Evolutionary conservation across 176 grass and related monocot species (phyloP), one percentile per base, ranked within the genome.

Genomic region (Bolboschoenus planiculmis): DNA sequence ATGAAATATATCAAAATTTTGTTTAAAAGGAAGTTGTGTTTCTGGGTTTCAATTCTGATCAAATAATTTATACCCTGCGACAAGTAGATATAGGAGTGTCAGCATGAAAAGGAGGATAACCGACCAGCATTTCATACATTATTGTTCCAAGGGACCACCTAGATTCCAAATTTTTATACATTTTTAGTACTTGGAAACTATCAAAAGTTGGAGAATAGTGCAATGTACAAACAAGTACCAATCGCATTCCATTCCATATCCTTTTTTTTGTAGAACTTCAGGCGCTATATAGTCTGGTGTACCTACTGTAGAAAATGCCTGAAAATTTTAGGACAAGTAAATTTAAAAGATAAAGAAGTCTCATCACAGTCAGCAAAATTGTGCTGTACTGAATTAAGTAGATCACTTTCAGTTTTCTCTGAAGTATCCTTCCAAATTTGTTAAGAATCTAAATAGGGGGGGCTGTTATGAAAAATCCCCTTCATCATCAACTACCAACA

Each of bases 121-220:
- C 92, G 83, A 94, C 85, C 74, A 94, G 89, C 89, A 94, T 94
- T 85, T 94, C 92, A 44, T 94, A 94, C 89, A 94, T 91, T 73
- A 94, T 94, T 84, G 87, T 90, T 88, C 92, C 92, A 81, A 94
- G 85, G 16, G 92, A 94, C 92, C 92, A 94, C 89, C 92, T 94
- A 85, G 54, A 65, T 76, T 82, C 61, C n/a, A 66, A 82, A 82
- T 72, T 29, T 75, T 59, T 72, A 57, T 79, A 89, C 64, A 58
- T 76, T 67, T 50, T 33, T 42, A 44, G 58, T 47, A 40, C 35
- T 62, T 10, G 18, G 8, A 82, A 64, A 59, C 11, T 44, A 64
- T 62, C 42, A 62, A 40, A 37, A 53, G 11, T 68, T 80, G 37
- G 18, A 85, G 35, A 30, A 48, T 46, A 35, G 15, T 24, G 20